Base-by-base conservation (phyloP, 345 rosid species). In the Carallia pectinifolia region DNA sequence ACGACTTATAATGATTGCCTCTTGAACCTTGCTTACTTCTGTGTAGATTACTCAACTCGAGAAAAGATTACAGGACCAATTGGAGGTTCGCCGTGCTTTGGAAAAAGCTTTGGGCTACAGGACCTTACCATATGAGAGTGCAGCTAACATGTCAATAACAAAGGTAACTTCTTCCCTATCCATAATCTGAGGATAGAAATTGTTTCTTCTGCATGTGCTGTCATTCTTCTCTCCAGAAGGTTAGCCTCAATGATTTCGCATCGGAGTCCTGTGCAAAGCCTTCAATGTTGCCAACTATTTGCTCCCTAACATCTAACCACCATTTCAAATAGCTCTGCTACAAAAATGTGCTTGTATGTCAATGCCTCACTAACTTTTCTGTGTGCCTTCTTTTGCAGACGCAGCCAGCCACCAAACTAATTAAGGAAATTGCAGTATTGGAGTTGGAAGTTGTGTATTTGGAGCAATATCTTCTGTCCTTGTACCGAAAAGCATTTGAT, bases 391-490 rank as follows among this genome's bases (percentile, higher is more conserved):
- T 39, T 58, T 31, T 19, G 16, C 34, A 58, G 64, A 54, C 71
- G 61, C 87, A 95, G 97, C 87, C 94, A 33, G 94, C 96, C 67
- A 85, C 84, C 58, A 89, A 92, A 73, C 71, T 95, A 69, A 92
- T 95, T 64, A 95, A 86, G 81, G 98, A 92, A 77, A 88, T 90
- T 34, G 89, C 97, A 0, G 91, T 89, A 40, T 76, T 95, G 40
- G 98, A 95, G 83, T 76, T 90, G 85, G 99, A 95, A 84, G 98
- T 95, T 40, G 90, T 85, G 54, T 77, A 92, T 79, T 74, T 95
- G 76, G 99, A 95, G 55, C 98, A 92, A 48, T 85, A 90, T 75
- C 99, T 95, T 82, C 96, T 95, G 62, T 86, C 91, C 2, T 75
- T 95, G 59, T 95, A 95, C 70, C 81, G 99, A 16, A 88, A 85